A percentile compares a stretch with the other conserved stretches of the same genome.
Conservation (phyloP, 495 filamentous ascomycete species). For the Penicillium ochrochloron region DNA sequence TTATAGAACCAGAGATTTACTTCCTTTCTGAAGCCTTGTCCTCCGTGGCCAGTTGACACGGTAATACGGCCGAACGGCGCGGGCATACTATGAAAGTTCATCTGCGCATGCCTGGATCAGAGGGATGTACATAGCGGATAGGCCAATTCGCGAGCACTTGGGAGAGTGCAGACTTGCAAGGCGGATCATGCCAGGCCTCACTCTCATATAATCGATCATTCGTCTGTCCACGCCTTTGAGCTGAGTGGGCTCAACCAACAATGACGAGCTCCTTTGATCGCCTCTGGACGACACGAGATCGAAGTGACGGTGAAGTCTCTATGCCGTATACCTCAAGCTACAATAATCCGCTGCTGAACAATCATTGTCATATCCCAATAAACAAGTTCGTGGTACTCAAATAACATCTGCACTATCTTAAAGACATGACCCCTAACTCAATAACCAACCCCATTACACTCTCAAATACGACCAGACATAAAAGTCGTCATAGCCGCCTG, state of each 20-base stretch:
- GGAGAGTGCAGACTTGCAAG: background rate
- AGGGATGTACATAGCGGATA: background rate
- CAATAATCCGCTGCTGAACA: background rate
- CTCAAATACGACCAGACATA: background rate
- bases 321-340: background rate
- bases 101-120: background rate
- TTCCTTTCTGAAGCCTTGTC: background rate
- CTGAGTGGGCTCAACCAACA: background rate
- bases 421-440: background rate
- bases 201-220: background rate
- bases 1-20: background rate
- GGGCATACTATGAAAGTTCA: background rate
- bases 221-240: background rate
- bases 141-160: background rate
- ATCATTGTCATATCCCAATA: background rate
- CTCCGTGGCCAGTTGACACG: background rate
- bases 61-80: background rate
- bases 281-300: background rate
- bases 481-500: conserved; percentile 1
- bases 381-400: background rate
- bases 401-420: background rate
- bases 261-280: background rate
- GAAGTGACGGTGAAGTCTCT: background rate
- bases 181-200: background rate
- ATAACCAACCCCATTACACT: background rate